These are phyloP conservation scores for Leucocoprinus birnbaumii DNA, from an alignment of 768 basidiomycete genomes.

Conservation along the genomic window DNA sequence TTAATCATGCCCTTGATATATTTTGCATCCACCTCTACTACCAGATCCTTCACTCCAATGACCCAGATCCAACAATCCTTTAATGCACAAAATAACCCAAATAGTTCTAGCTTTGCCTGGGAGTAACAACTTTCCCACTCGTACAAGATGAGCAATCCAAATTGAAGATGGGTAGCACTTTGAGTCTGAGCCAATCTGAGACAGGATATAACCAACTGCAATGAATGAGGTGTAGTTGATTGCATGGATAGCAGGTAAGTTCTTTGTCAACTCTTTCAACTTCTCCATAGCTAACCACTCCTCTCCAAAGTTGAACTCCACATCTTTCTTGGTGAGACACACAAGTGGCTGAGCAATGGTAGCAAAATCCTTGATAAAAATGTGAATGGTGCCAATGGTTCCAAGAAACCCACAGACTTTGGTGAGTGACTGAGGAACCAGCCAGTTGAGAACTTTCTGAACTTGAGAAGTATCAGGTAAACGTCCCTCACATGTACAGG, in stretches of 20 bases:
- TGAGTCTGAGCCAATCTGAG: conserved; percentile 13
- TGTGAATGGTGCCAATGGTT: conserved; percentile 18
- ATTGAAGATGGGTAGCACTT: conserved; percentile 16
- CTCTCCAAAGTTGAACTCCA: conserved; percentile 18
- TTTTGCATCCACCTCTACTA: conserved; percentile 27
- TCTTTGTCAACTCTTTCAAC: background rate
- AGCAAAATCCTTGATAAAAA: conserved; percentile 27
- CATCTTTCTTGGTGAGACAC: conserved; percentile 21
- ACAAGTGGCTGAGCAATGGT: conserved; percentile 19
- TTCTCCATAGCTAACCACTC: conserved; percentile 5
- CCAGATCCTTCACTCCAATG: conserved; percentile 21
- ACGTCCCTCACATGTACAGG: conserved; percentile 28
- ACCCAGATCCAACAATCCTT: conserved; percentile 18
- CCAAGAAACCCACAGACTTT: conserved; percentile 28
- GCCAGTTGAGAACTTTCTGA: conserved; percentile 29
- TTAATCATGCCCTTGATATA: conserved; percentile 32
- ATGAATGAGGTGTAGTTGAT: conserved; percentile 19
- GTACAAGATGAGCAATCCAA: conserved; percentile 18
- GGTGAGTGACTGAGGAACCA: conserved; percentile 13
- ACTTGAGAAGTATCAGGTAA: conserved; percentile 20
- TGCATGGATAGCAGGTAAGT: conserved; percentile 12
- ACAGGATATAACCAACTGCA: conserved; percentile 17
- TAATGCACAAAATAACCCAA: conserved; percentile 24
- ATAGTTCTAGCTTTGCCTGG: conserved; percentile 33
- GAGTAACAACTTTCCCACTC: conserved; percentile 21